These are phyloP conservation scores for Candida maesae DNA, from an alignment of 805 yeast species.

Conservation along the genomic window DNA sequence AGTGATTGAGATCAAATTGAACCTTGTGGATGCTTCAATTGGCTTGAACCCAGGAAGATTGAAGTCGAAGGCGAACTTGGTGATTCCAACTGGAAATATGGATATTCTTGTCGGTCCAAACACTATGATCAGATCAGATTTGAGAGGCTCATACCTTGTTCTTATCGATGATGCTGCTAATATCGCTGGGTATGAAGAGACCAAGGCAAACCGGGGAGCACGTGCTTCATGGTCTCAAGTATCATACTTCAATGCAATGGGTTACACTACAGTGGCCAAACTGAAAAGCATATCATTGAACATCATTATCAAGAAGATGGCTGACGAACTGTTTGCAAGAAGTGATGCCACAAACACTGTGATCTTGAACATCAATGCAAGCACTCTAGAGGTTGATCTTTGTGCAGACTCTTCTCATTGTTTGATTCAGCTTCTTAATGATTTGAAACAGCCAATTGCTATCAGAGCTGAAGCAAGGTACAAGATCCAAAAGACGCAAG, in stretches of 20 bases:
- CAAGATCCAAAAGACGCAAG: conserved; percentile 30
- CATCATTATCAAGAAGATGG: conserved; percentile 23
- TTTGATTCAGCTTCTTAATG: conserved; percentile 60
- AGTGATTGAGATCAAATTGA: conserved; percentile 19
- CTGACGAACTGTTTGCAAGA: conserved; percentile 29
- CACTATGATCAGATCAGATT: conserved; percentile 38
- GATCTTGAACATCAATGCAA: conserved; percentile 44
- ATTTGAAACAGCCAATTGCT: conserved; percentile 64
- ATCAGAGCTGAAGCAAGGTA: conserved; percentile 60
- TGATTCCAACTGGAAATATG: conserved; percentile 50
- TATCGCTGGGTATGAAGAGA: conserved; percentile 30
- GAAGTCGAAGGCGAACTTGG: conserved; percentile 47
- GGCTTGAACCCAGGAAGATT: conserved; percentile 64
- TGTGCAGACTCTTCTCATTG: conserved; percentile 88
- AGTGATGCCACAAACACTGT: conserved; percentile 27
- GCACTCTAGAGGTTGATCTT: conserved; percentile 44
- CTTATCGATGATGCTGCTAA: conserved; percentile 60
- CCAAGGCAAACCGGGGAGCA: conserved; percentile 22
- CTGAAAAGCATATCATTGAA: conserved; percentile 31
- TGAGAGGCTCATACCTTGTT: conserved; percentile 47
- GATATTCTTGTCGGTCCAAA: conserved; percentile 40
- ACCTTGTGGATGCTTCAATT: conserved; percentile 48
- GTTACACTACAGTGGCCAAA: conserved; percentile 51
- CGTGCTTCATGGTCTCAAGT: conserved; percentile 38
- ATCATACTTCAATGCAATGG: conserved; percentile 40